Percentiles rank a stretch among this genome's conserved stretches.
Conservation (phyloP, 1,284 basidiomycete genomes). For the Hemileia vastatrix region DNA sequence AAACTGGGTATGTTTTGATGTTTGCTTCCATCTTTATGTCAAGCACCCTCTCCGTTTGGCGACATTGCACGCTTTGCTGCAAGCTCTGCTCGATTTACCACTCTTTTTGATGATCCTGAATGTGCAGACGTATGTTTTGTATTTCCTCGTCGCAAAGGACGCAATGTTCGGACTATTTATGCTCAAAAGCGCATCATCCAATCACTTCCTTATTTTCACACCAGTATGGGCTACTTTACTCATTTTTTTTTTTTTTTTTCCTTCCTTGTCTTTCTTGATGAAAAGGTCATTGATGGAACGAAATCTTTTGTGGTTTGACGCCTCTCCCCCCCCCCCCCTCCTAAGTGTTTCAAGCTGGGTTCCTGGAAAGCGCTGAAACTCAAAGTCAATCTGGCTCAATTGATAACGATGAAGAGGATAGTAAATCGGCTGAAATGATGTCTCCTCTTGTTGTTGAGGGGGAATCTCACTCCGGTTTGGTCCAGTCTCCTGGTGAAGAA, state of each 20-base stretch:
- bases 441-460: too few relatives aligned
- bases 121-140: slow-evolving; percentile 22
- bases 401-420: slow-evolving; percentile 4
- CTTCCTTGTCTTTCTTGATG: neutral
- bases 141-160: slow-evolving; percentile 11
- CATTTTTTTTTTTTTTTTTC: neutral
- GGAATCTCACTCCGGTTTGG: neutral
- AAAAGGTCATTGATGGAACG: neutral
- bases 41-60: slow-evolving; percentile 20
- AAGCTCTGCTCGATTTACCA: slow-evolving; percentile 16
- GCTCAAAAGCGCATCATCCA: slow-evolving; percentile 21
- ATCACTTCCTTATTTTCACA: slow-evolving; percentile 20
- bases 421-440: too few relatives aligned
- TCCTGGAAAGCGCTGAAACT: slow-evolving; percentile 16
- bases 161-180: slow-evolving; percentile 16
- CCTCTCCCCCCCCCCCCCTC: neutral
- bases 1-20: too few relatives aligned
- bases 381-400: slow-evolving; percentile 17
- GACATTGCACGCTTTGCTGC: slow-evolving; percentile 20
- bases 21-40: neutral
- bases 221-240: slow-evolving; percentile 14
- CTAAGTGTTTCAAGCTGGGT: slow-evolving; percentile 21
- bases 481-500: neutral
- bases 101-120: slow-evolving; percentile 18
- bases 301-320: neutral